These are phyloP conservation scores for Arxiozyma slooffiae DNA, from an alignment of 1,139 yeast species.

Conservation along the genomic window DNA sequence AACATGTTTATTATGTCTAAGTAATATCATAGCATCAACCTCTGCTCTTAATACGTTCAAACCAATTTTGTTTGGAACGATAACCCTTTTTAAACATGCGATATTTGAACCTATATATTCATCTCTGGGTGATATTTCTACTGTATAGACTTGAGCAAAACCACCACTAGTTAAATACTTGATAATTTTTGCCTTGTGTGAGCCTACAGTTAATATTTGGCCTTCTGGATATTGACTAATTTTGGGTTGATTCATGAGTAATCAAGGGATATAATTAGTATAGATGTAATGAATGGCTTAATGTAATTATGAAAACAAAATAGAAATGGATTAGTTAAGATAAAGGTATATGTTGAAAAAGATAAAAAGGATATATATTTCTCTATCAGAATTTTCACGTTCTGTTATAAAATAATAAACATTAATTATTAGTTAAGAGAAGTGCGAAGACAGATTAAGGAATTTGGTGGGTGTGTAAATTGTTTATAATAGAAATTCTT, in stretches of 20 bases:
- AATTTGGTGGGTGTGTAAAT: not conserved
- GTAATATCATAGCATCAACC: slow-evolving; percentile 64
- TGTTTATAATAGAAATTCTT: too few species aligned
- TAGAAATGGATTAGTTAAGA: not conserved
- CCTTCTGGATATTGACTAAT: slow-evolving; percentile 17
- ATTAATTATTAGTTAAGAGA: too few species aligned
- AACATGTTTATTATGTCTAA: slow-evolving; percentile 46
- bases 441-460: not conserved
- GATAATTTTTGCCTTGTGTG: slow-evolving; percentile 29
- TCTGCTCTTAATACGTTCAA: slow-evolving; percentile 58
- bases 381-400: not conserved
- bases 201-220: slow-evolving; percentile 24
- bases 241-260: slow-evolving; percentile 3
- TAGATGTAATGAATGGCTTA: not conserved
- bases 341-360: too few species aligned
- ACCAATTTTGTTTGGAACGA: slow-evolving; percentile 61
- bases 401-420: not conserved
- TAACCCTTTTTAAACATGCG: slow-evolving; percentile 62
- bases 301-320: too few species aligned
- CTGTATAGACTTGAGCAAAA: slow-evolving; percentile 52
- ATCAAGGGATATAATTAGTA: not conserved
- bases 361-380: not conserved
- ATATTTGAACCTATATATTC: slow-evolving; percentile 29
- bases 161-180: slow-evolving; percentile 37
- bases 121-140: slow-evolving; percentile 37